Evolutionary conservation across 176 grass and related monocot genomes (phyloP), one percentile per base, ranked within the genome.

Genomic region (Musa troglodytarum): DNA sequence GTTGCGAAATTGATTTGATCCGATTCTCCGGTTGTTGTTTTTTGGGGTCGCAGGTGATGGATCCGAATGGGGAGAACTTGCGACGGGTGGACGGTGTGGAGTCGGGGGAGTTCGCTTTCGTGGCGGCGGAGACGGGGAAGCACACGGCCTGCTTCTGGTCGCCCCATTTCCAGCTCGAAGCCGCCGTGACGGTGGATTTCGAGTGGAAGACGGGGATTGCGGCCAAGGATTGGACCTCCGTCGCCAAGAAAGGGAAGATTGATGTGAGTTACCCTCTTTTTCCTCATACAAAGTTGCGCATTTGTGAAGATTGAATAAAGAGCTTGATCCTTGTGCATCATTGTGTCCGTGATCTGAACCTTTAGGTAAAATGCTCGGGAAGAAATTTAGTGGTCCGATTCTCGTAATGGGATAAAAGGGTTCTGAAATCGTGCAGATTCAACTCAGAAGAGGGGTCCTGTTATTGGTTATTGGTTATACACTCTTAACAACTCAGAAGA

Each of bases 101-200:
- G 74, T 68, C 68, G 16, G 88, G 82, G 9, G 52, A 79, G 52
- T 87, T 84, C 76, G 62, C 75, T 50, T 87, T 90, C 53, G 79
- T 87, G 43, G 82, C 69, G 13, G 76, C 15, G 55, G 21, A 49
- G 2, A 26, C 64, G 3, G 88, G 84, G 16, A 22, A 57, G 66
- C 72, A 90, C 56, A 69, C 82, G 2, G 78, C 76, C 59, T 90
- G 84, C 75, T 87, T 82, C 81, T 90, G 86, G 85, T 76, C 82
- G 0, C 82, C 82, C 8, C 64, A 72, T 28, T 90, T 84, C 75
- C 54, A 85, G 53, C 68, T 83, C 28, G 19, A 64, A 1, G 76
- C 78, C 65, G 59, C 76, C 25, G 66, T 87, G 29, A 77, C 88
- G 13, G 75, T 90, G 51, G 76, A 90, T 28, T 67, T 78, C 74